Percentiles rank a stretch among this genome's conserved stretches.
phyloP scores from a whole-genome alignment of 108 stramenopile species.

The Schizochytrium sp. region DNA sequence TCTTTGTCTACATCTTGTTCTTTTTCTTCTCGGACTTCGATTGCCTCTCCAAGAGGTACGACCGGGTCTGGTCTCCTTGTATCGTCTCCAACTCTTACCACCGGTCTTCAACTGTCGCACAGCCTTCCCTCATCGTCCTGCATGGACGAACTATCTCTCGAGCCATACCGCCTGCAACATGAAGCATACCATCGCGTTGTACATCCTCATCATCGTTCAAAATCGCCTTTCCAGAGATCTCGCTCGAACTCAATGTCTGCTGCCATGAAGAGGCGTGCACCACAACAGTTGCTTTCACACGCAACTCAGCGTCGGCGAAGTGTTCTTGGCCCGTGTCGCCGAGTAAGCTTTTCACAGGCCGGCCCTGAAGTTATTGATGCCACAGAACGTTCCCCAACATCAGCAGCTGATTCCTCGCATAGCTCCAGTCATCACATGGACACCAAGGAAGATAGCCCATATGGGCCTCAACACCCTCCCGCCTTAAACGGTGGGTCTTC shows the following conservation, averaged over 20 bases:
- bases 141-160: neutral
- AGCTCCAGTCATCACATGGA: neutral
- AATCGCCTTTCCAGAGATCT: slow-evolving; percentile 14
- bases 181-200: neutral
- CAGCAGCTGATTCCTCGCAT: neutral
- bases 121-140: neutral
- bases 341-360: slow-evolving; percentile 4
- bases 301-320: neutral
- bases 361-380: slow-evolving; percentile 22
- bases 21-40: neutral
- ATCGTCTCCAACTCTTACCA: neutral
- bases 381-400: too few species aligned
- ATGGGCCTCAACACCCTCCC: neutral
- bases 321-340: slow-evolving; percentile 14
- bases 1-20: too few species aligned
- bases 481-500: too few species aligned
- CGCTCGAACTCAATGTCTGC: slow-evolving; percentile 28
- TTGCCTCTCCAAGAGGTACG: neutral
- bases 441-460: neutral
- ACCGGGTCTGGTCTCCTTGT: neutral
- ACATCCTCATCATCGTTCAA: neutral
- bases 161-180: neutral
- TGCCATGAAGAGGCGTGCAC: neutral
- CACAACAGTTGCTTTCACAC: neutral
- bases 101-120: neutral